Evolutionary conservation across 1,284 basidiomycete genomes (phyloP).

Genomic region (Pseudozyma pruni): DNA sequence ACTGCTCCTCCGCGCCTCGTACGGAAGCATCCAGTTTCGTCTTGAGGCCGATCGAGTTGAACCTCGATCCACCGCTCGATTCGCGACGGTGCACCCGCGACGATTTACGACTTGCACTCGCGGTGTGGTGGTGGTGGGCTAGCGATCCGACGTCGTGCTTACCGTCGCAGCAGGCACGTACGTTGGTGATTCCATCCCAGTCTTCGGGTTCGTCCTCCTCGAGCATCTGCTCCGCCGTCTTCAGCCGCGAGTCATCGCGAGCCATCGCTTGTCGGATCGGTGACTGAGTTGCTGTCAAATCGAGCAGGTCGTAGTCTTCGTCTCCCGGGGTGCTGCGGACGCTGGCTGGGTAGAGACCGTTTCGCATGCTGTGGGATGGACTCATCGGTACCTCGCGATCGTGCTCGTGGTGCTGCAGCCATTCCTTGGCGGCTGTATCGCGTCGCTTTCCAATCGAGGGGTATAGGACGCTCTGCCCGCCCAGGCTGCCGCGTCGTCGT

Average conservation of each 20-base stretch:
- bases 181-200: constrained; percentile 85
- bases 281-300: constrained; percentile 43
- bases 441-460: constrained; percentile 77
- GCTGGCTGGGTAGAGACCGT: constrained; percentile 26
- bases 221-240: constrained; percentile 65
- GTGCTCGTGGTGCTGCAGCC: constrained; percentile 70
- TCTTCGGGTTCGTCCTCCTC: constrained; percentile 81
- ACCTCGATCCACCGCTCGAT: constrained; percentile 31
- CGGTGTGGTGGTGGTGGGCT: constrained; percentile 46
- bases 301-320: constrained; percentile 41
- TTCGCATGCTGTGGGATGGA: constrained; percentile 30
- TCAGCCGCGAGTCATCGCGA: constrained; percentile 47
- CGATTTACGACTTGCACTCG: constrained; percentile 20
- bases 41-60: constrained; percentile 34
- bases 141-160: constrained; percentile 74
- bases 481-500: constrained; percentile 75
- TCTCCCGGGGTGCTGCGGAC: constrained; percentile 20
- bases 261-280: constrained; percentile 35
- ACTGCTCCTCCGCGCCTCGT: constrained; percentile 17
- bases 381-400: constrained; percentile 46
- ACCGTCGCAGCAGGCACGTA: constrained; percentile 86
- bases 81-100: constrained; percentile 38
- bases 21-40: constrained; percentile 41
- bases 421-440: constrained; percentile 88
- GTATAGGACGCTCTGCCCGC: constrained; percentile 71